These are phyloP conservation scores for Orychophragmus violaceus DNA, from an alignment of 345 rosid species.

Conservation along the genomic window DNA sequence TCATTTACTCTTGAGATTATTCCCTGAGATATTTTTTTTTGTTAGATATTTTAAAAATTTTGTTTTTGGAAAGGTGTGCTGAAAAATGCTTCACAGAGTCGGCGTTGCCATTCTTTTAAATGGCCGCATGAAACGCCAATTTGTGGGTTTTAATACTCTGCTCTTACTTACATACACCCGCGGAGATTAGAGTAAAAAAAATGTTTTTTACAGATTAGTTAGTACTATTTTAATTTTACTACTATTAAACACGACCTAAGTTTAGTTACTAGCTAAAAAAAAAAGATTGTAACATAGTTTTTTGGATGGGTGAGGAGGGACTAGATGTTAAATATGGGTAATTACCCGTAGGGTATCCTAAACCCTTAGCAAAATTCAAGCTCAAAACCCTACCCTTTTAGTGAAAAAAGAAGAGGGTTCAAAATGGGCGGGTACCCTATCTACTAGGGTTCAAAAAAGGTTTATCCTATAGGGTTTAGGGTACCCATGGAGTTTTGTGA, in stretches of 20 bases:
- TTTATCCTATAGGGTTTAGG: no score
- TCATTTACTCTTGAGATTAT: not conserved
- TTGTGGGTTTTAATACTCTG: conserved; percentile 29
- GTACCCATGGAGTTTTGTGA: no score
- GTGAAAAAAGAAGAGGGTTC: no score
- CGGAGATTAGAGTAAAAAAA: not conserved
- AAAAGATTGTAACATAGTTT: no score
- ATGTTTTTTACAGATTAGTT: not conserved
- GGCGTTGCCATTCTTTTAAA: conserved; percentile 33
- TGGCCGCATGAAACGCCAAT: conserved; percentile 26
- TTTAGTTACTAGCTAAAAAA: not conserved
- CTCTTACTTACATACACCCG: conserved; percentile 8
- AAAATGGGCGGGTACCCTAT: no score
- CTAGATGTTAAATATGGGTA: no score
- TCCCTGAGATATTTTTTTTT: not conserved
- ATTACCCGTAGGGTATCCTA: no score
- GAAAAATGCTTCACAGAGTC: conserved; percentile 26
- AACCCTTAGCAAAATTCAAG: no score
- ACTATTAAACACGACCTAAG: not conserved
- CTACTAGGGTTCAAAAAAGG: no score
- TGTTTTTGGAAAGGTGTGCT: not conserved
- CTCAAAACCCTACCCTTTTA: no score
- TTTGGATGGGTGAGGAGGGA: no score
- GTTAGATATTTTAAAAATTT: not conserved
- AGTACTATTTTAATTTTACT: not conserved